Evolutionary conservation across 352 stramenopile species (phyloP).

Genomic region (Aphanomyces cochlioides): DNA sequence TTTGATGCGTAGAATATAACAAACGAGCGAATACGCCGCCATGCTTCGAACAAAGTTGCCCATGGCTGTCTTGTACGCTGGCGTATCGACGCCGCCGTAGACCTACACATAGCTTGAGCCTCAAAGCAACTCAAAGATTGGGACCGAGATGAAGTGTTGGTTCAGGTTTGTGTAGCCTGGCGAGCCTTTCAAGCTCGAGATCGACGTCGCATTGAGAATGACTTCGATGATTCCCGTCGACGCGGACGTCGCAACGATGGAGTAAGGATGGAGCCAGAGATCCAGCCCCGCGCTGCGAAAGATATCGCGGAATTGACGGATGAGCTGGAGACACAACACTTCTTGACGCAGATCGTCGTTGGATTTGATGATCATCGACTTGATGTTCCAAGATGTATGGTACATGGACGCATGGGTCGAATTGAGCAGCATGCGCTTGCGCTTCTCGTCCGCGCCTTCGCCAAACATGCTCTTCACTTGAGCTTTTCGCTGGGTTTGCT

Average conservation of each 20-base stretch:
- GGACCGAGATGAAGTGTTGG: slow-evolving; percentile 67
- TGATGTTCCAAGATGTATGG: slow-evolving; percentile 58
- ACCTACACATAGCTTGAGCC: slow-evolving; percentile 85
- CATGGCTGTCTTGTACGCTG: slow-evolving; percentile 92
- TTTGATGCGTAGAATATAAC: slow-evolving; percentile 98
- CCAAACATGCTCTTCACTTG: slow-evolving; percentile 76
- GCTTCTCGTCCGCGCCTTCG: slow-evolving; percentile 81
- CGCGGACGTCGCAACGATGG: slow-evolving; percentile 93
- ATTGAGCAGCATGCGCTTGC: slow-evolving; percentile 52
- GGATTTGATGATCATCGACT: slow-evolving; percentile 96
- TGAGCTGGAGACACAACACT: slow-evolving; percentile 96
- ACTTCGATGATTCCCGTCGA: slow-evolving; percentile 97
- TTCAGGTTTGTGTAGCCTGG: slow-evolving; percentile 81
- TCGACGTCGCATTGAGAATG: slow-evolving; percentile 95
- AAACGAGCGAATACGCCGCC: slow-evolving; percentile 97
- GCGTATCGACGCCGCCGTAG: slow-evolving; percentile 83
- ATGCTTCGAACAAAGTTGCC: slow-evolving; percentile 95
- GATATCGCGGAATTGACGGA: slow-evolving; percentile 94
- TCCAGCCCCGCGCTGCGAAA: slow-evolving; percentile 93
- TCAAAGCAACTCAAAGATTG: slow-evolving; percentile 32
- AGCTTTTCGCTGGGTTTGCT: slow-evolving; percentile 55
- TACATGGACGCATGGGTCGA: slow-evolving; percentile 33
- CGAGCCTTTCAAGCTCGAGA: slow-evolving; percentile 94
- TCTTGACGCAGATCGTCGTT: slow-evolving; percentile 98
- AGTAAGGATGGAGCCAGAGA: slow-evolving; percentile 93